Conservation (phyloP, 805 yeast genomes). For the Starmerella scarabaei region DNA sequence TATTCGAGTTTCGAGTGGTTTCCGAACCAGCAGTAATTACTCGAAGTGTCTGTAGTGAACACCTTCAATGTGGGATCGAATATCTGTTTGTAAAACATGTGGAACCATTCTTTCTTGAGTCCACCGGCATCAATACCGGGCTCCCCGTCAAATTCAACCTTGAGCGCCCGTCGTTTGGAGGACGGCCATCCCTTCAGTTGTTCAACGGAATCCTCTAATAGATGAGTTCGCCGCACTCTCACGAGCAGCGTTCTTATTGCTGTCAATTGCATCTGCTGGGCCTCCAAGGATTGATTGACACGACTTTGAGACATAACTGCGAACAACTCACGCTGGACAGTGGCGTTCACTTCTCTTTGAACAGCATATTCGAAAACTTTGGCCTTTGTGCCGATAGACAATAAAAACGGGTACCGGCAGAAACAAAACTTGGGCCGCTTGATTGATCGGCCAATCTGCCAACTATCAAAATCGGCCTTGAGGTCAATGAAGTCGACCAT, state of each 20-base stretch:
- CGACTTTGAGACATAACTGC: constrained; percentile 6
- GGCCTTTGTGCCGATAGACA: constrained; percentile 73
- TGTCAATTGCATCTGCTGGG: constrained; percentile 3
- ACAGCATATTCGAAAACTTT: constrained; percentile 51
- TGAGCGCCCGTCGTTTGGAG: constrained; percentile 45
- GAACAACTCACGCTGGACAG: constrained; percentile 17
- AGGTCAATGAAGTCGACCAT: constrained; percentile 69
- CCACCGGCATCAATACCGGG: constrained; percentile 97
- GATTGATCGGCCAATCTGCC: constrained; percentile 38
- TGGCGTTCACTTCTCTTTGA: constrained; percentile 15
- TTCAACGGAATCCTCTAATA: constrained; percentile 61
- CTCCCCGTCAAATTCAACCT: constrained; percentile 71
- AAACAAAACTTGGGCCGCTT: constrained; percentile 36
- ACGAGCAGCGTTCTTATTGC: constrained; percentile 29
- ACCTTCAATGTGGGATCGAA: constrained; percentile 59
- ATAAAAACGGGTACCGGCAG: constrained; percentile 72
- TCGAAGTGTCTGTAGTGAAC: constrained; percentile 53
- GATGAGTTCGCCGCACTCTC: constrained; percentile 49
- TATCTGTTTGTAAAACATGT: constrained; percentile 53
- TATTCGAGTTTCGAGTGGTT: constrained; percentile 23
- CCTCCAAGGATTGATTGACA: neutral
- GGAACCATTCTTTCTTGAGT: constrained; percentile 85
- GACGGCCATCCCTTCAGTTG: constrained; percentile 37
- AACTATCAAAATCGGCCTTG: constrained; percentile 66
- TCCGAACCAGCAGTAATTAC: constrained; percentile 62